Evolutionary conservation across 202 grass and related monocot species (phyloP), one percentile per base, ranked within the genome.

Genomic region (Digitaria exilis): DNA sequence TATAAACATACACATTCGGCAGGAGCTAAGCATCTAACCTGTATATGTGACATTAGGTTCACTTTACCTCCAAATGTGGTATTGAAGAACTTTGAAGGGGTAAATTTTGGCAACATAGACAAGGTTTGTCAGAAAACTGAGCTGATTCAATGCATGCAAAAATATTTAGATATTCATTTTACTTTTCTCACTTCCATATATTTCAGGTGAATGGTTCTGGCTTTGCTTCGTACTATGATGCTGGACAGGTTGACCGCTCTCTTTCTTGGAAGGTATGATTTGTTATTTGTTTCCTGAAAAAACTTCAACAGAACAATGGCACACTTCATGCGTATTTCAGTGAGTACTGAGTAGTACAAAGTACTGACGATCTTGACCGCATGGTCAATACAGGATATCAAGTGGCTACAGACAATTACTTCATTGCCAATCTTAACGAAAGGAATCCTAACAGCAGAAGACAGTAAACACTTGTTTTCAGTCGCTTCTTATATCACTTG

Each of bases 401-500:
- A 90, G 74, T 96, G 96, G 96, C 41, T 98, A 17, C 91, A 90
- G 60, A 95, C 92, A 42, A 65, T 98, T 39, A 98, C 96, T 48
- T 83, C 90, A 2, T 58, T 98, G 69, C 96, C 96, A 0, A 98
- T 98, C 78, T 15, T 98, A 75, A 84, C 91, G 73, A 98, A 98
- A 89, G 96, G 96, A n/a, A 71, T 94, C 56, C 62, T 96, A 84
- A 98, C 93, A 65, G 96, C 93, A 69, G 96, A 98, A 65, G 96
- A 98, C 50, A 86, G 96, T 98, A 84, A 71, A 76, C 80, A 30
- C 21, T 85, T 54, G 65, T 19, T 75, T 70, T 58, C 81, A 61
- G 41, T 55, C 21, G 0, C 1, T 15, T 70, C 71, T 49, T 26
- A 22, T 32, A 8, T 44, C 22, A 49, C 42, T 65, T 1, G 28